Base-by-base conservation (phyloP, 805 yeast species). In the Scheffersomyces ergatensis region DNA sequence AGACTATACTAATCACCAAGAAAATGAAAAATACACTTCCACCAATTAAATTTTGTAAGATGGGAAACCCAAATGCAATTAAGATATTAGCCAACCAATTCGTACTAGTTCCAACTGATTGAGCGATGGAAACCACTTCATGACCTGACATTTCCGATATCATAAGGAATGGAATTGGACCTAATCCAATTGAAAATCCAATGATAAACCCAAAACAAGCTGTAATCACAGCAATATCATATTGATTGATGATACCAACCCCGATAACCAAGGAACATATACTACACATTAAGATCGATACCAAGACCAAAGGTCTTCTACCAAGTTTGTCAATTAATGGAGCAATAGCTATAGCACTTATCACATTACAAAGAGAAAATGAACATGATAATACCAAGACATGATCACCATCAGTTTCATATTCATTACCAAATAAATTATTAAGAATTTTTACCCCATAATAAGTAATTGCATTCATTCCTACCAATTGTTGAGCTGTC, bases 381-480 rank as follows among this genome's bases (percentile, higher is more conserved):
- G 79, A 58, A 48, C 90, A 80, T 50, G 89, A 89, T 49, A 89
- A 76, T 7, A 73, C 51, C 2, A 83, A 74, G 1, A 96, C 82
- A 8, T 18, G 27, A 24, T 39, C 33, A 13, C 46, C 46, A 13
- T 27, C 39, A 8, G 39, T 27, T 19, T 26, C 34, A 16, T 36
- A 33, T 4, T 27, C 2, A 30, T 26, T 27, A 15, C 37, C 40
- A 26, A 38, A 48, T 18, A 53, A 34, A 12, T 47, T 39, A 39
- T 78, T 71, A 42, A 88, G 71, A 3, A 85, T 65, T 8, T 76
- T 67, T 5, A 89, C 96, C 9, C 98, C 98, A 60, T 90, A 92
- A 57, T 89, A 88, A 13, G 89, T 80, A 41, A 92, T 88, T 1
- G 96, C 79, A 59, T 93, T 93, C 62, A 92, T 86, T 23, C 99